Evolutionary conservation across 108 stramenopile genomes (phyloP).

Genomic region (Stephanodiscus triporus): DNA sequence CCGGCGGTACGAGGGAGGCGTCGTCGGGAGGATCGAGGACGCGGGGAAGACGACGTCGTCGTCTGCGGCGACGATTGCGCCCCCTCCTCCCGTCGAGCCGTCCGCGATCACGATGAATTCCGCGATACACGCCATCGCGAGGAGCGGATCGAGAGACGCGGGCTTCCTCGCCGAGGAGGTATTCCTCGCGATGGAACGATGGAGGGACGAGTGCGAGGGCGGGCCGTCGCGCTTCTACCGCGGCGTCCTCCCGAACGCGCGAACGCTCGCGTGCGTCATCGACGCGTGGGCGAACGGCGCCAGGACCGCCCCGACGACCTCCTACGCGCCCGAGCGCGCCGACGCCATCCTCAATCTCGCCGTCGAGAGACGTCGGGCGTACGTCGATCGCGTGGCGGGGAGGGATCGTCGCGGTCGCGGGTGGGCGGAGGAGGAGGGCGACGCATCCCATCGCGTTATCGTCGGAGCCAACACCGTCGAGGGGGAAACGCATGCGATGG

Average conservation of each 20-base stretch:
- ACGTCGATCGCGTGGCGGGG: conserved; percentile 15
- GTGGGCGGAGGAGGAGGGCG: conserved; percentile 4
- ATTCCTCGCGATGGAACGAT: conserved; percentile 44
- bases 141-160: conserved; percentile 45
- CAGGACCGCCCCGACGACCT: conserved; percentile 12
- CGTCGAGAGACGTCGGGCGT: conserved; percentile 27
- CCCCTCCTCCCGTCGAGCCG: conserved; percentile 42
- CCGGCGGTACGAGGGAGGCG: conserved; percentile 1
- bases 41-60: neutral
- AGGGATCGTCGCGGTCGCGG: neutral
- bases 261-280: conserved; percentile 52
- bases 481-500: neutral
- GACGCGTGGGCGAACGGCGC: conserved; percentile 53
- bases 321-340: conserved; percentile 32
- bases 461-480: conserved; percentile 10
- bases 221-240: conserved; percentile 5
- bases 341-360: conserved; percentile 31
- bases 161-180: conserved; percentile 50
- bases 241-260: conserved; percentile 40
- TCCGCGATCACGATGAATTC: conserved; percentile 61
- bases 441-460: neutral
- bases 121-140: conserved; percentile 59
- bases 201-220: conserved; percentile 37
- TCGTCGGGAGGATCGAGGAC: neutral
- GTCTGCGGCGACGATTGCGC: neutral